A percentile compares a stretch with the other conserved stretches of the same genome.
phyloP scores from a whole-genome alignment of 495 filamentous ascomycete genomes.

The Jackrogersella multiformis region DNA sequence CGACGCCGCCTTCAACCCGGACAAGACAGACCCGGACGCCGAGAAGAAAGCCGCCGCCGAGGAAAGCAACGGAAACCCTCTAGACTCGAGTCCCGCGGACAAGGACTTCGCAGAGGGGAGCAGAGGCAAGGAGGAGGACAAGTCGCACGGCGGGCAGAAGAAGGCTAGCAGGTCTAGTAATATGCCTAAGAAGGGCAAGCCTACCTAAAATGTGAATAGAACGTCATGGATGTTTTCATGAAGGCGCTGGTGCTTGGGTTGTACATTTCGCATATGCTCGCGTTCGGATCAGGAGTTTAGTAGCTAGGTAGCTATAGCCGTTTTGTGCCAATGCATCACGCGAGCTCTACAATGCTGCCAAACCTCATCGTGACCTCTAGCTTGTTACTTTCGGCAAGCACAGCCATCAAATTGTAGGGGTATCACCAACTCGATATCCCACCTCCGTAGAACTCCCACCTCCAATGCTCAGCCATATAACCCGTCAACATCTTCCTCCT shows the following conservation, averaged over 20 bases:
- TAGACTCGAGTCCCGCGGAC: constrained; percentile 53
- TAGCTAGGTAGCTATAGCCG: not conserved
- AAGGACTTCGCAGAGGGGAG: constrained; percentile 42
- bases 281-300: constrained; percentile 9
- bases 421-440: constrained; percentile 31
- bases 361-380: not conserved
- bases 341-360: constrained; percentile 2
- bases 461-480: constrained; percentile 66
- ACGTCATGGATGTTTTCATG: not conserved
- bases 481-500: constrained; percentile 76
- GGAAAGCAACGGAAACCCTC: constrained; percentile 47
- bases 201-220: not conserved
- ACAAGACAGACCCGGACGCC: constrained; percentile 53
- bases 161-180: constrained; percentile 38
- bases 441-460: constrained; percentile 4
- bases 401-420: constrained; percentile 18
- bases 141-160: constrained; percentile 34
- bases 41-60: constrained; percentile 39
- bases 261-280: constrained; percentile 4
- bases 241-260: not conserved
- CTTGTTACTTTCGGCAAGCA: not conserved
- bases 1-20: constrained; percentile 52
- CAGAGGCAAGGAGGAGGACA: constrained; percentile 15
- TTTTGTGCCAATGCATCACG: constrained; percentile 7
- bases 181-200: constrained; percentile 41